Evolutionary conservation across 2,329 filamentous ascomycete genomes (phyloP), one percentile per base, ranked within the genome.

Genomic region (Fusarium temperatum): DNA sequence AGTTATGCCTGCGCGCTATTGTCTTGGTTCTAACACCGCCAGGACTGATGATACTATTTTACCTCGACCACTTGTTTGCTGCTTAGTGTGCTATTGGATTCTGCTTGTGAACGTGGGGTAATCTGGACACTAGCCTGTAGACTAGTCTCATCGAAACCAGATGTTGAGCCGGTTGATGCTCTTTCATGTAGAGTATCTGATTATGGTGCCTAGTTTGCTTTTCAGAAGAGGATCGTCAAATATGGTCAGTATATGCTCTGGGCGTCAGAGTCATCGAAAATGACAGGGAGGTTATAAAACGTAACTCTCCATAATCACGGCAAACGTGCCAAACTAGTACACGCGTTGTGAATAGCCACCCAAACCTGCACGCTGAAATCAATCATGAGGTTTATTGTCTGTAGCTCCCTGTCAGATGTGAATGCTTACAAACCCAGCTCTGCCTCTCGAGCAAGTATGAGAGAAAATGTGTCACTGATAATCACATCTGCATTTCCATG

Each of bases 371-470:
- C 57, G 36, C 55, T 48, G 42, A 70, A 14, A 73, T 66, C 50
- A 75, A 73, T 63, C 36, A 69, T 48, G 22, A 66, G 44, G 51
- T 70, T 54, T 70, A 70, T 70, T 70, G 59, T 68, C 64, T 69
- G 63, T 63, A 63, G 68, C 41, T 70, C 58, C 55, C 35, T 58
- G 66, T 65, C 65, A 70, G 66, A 70, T 65, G 47, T 38, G 41
- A 44, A 41, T 53, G 38, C 68, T 50, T 57, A 55, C 68, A 62
- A 65, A 58, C 64, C 58, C 53, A 63, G 47, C 62, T 77, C 67
- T 78, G 68, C 60, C 65, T 70, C 67, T 68, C 65, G 70, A 66
- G 73, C 54, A 62, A 56, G 68, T 60, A 47, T 24, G 11, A 57
- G 44, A 67, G 47, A 55, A 54, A 64, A 65, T 65, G 56, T 41